Evolutionary conservation across 1,139 yeast genomes (phyloP).

Genomic region (Suhomyces coccinellae): DNA sequence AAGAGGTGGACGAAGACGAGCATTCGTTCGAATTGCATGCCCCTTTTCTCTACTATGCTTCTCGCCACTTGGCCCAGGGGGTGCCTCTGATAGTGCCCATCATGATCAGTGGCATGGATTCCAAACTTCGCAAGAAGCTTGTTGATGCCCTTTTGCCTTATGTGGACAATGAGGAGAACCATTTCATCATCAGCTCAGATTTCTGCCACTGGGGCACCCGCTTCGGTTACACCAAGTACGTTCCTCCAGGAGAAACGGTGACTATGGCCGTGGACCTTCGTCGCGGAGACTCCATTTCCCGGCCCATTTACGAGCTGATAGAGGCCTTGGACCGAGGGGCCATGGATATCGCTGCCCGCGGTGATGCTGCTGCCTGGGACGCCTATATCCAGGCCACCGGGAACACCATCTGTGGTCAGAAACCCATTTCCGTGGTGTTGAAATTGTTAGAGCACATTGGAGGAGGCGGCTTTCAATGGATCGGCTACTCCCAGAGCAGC

Average conservation of each 20-base stretch:
- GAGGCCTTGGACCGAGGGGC: conserved; percentile 69
- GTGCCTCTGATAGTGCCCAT: conserved; percentile 71
- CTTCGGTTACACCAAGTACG: conserved; percentile 68
- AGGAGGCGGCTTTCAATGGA: conserved; percentile 57
- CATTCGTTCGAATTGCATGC: conserved; percentile 96
- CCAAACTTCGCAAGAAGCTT: conserved; percentile 42
- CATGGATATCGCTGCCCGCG: conserved; percentile 61
- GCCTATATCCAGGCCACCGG: conserved; percentile 67
- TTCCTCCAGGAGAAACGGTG: background rate
- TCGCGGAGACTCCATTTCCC: background rate
- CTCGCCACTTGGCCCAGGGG: conserved; percentile 38
- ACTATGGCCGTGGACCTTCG: background rate
- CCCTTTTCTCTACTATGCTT: conserved; percentile 63
- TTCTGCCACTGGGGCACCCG: conserved; percentile 96
- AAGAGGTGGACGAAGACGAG: conserved; percentile 73
- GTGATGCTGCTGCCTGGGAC: conserved; percentile 60
- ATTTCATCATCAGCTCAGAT: conserved; percentile 83
- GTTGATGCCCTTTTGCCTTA: conserved; percentile 55
- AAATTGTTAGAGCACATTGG: conserved; percentile 44
- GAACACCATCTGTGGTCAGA: conserved; percentile 93
- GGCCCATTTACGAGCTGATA: conserved; percentile 67
- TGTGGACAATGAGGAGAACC: conserved; percentile 55
- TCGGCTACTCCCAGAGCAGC: conserved; percentile 81
- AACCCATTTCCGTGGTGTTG: conserved; percentile 70
- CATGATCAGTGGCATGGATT: conserved; percentile 66